A percentile compares a stretch with the other conserved stretches of the same genome.
Evolutionary conservation across 2,329 filamentous ascomycete genomes (phyloP).

Genomic region (Fusarium tjaetaba): DNA sequence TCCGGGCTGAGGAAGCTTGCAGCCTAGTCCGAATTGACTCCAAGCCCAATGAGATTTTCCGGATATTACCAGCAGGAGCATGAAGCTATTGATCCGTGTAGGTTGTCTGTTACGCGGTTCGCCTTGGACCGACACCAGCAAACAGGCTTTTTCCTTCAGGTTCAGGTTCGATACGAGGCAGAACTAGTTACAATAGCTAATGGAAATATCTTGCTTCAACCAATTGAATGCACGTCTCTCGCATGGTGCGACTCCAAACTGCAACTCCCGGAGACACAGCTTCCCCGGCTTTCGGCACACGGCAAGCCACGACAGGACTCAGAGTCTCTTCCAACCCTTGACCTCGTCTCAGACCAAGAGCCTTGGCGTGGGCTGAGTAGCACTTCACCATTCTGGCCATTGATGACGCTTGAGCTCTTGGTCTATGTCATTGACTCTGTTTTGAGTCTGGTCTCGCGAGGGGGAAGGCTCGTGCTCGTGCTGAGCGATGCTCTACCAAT

Average conservation of each 20-base stretch:
- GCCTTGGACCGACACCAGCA: background rate
- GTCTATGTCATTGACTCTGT: slow-evolving; percentile 41
- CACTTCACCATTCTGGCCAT: slow-evolving; percentile 21
- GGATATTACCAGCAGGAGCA: slow-evolving; percentile 7
- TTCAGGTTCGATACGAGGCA: slow-evolving; percentile 6
- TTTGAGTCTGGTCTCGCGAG: slow-evolving; percentile 19
- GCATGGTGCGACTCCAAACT: slow-evolving; percentile 8
- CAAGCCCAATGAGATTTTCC: slow-evolving; percentile 2
- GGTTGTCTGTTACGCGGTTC: slow-evolving; percentile 34
- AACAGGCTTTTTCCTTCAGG: slow-evolving; percentile 20
- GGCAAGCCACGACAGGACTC: too few relatives aligned
- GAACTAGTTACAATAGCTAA: slow-evolving; percentile 24
- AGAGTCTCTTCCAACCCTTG: background rate
- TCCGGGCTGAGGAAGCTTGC: slow-evolving; percentile 3
- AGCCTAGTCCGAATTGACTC: slow-evolving; percentile 10
- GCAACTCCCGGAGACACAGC: slow-evolving; percentile 9
- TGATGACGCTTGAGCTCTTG: slow-evolving; percentile 29
- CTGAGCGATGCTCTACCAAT: slow-evolving; percentile 11
- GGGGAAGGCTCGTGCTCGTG: background rate
- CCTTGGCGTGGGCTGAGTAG: slow-evolving; percentile 27
- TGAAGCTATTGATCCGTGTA: slow-evolving; percentile 21
- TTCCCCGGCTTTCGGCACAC: slow-evolving; percentile 14
- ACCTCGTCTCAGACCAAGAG: background rate
- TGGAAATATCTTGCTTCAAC: slow-evolving; percentile 1
- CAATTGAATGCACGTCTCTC: slow-evolving; percentile 17